These are phyloP conservation scores for Penicillium psychrosexuale DNA, from an alignment of 2,329 filamentous ascomycete genomes.

Conservation along the genomic window DNA sequence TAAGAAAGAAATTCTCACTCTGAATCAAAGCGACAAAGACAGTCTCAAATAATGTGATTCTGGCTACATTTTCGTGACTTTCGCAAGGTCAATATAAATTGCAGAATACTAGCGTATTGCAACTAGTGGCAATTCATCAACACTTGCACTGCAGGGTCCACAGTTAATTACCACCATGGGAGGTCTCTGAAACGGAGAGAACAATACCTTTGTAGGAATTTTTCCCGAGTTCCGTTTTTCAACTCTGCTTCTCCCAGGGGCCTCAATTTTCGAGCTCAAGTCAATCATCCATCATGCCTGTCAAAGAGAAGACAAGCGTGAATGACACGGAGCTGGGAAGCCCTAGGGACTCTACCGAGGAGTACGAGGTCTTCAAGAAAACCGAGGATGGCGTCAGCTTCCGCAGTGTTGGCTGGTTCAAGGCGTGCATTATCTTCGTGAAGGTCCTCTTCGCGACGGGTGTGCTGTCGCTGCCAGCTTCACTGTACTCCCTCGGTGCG, in stretches of 20 bases:
- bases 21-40: not conserved
- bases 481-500: conserved; percentile 47
- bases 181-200: not conserved
- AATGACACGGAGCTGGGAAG: conserved; percentile 2
- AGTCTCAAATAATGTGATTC: not conserved
- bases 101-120: not conserved
- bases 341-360: conserved; percentile 5
- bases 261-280: not conserved
- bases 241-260: not conserved
- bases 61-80: not conserved
- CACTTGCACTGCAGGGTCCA: not conserved
- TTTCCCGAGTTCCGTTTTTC: not conserved
- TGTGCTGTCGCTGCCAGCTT: conserved; percentile 47
- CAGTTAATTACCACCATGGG: not conserved
- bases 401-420: conserved; percentile 49
- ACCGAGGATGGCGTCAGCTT: conserved; percentile 47
- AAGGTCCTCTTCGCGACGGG: conserved; percentile 50
- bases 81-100: not conserved
- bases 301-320: not conserved
- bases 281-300: not conserved
- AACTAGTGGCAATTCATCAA: not conserved
- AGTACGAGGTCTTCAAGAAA: conserved; percentile 47
- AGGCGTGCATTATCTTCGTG: conserved; percentile 48
- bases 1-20: not conserved
- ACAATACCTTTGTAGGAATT: not conserved